phyloP scores from a whole-genome alignment of 441 rosid species.

The Adansonia grandidieri region DNA sequence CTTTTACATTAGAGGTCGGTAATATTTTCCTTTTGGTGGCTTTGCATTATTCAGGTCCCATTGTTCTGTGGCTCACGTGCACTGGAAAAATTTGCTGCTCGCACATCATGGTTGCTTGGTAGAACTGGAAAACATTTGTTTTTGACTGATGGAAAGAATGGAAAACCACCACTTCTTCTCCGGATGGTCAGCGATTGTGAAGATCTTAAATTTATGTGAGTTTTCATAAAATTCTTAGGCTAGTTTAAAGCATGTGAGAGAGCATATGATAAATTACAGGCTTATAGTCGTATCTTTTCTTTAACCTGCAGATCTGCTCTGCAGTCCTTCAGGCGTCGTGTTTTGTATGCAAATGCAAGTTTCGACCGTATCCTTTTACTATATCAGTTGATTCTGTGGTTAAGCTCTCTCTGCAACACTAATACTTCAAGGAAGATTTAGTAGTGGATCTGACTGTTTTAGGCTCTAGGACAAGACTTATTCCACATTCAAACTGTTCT shows the following conservation, averaged over 20 bases:
- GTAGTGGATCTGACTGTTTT: not conserved
- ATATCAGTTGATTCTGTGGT: not conserved
- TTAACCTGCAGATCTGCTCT: conserved; percentile 71
- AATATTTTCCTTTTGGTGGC: conserved; percentile 14
- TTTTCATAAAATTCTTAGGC: conserved; percentile 20
- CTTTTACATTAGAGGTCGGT: not conserved
- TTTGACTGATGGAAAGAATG: conserved; percentile 60
- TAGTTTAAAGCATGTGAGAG: not conserved
- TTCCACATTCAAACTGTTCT: conserved; percentile 7
- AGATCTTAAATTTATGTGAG: conserved; percentile 85
- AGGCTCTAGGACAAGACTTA: not conserved
- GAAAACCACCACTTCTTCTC: conserved; percentile 78
- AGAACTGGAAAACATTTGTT: conserved; percentile 86
- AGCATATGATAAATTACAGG: not conserved
- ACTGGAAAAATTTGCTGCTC: conserved; percentile 66
- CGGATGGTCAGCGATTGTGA: conserved; percentile 66
- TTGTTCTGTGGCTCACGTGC: conserved; percentile 61
- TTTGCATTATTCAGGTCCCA: conserved; percentile 60
- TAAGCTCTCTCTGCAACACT: not conserved
- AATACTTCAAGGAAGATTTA: conserved; percentile 4
- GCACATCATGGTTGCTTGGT: conserved; percentile 64
- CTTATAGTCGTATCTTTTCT: not conserved
- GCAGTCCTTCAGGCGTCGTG: conserved; percentile 73
- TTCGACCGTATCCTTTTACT: conserved; percentile 75
- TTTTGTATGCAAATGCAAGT: conserved; percentile 75